Conservation (phyloP, 106 monocot species). For the Posidonia australis region DNA sequence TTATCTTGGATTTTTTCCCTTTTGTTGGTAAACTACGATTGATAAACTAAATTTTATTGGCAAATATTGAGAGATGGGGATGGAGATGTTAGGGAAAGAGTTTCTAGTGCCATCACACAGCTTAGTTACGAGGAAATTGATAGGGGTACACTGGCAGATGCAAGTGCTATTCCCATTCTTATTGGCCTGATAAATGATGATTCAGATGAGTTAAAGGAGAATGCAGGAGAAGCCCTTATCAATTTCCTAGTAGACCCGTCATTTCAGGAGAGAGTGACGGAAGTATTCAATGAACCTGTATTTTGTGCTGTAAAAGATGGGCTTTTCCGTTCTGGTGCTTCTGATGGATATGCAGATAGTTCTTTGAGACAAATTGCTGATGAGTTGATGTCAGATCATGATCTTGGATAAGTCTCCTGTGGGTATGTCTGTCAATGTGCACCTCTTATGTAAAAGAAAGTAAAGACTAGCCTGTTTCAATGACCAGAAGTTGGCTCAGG, state of each 20-base stretch:
- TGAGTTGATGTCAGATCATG: too few species aligned
- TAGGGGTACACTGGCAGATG: conserved; percentile 25
- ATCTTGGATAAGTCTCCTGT: too few species aligned
- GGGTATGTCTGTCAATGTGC: too few species aligned
- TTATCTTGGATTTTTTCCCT: too few species aligned
- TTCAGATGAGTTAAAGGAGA: conserved; percentile 32
- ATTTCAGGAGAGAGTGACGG: conserved; percentile 21
- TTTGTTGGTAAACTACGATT: too few species aligned
- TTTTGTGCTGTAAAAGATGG: conserved; percentile 24
- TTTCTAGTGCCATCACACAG: conserved; percentile 25
- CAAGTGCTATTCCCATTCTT: conserved; percentile 32
- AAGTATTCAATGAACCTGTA: conserved; percentile 18
- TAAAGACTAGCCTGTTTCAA: conserved; percentile 34
- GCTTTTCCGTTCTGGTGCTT: background rate
- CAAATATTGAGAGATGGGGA: conserved; percentile 18
- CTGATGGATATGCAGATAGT: too few species aligned
- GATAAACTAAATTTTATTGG: too few species aligned
- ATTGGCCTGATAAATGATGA: conserved; percentile 24
- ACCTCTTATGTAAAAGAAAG: background rate
- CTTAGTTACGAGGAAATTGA: conserved; percentile 32
- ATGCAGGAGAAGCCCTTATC: conserved; percentile 30
- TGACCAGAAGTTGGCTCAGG: conserved; percentile 34
- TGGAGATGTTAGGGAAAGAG: conserved; percentile 22
- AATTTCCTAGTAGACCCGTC: conserved; percentile 32
- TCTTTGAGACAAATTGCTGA: too few species aligned